These are phyloP conservation scores for Pythium brassicae DNA, from an alignment of 352 stramenopile genomes.

Conservation along the genomic window DNA sequence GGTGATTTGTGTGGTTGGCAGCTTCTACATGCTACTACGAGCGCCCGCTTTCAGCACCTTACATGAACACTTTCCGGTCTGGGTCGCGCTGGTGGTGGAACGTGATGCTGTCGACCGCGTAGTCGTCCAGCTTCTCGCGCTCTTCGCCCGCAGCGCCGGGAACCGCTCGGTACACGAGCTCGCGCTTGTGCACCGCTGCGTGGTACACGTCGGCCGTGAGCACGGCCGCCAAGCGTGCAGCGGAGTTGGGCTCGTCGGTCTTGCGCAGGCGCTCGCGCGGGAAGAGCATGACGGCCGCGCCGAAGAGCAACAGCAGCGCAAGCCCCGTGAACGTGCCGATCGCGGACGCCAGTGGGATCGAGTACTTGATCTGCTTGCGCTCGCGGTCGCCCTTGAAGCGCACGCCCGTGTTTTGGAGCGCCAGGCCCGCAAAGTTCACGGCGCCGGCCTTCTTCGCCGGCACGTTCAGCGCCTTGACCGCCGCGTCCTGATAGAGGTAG, in stretches of 20 bases:
- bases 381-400: slow-evolving; percentile 33
- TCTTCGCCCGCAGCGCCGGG: slow-evolving; percentile 4
- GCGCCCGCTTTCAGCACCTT: no score
- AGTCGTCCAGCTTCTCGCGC: slow-evolving; percentile 29
- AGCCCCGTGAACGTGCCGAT: slow-evolving; percentile 41
- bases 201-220: slow-evolving; percentile 34
- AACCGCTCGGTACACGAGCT: slow-evolving; percentile 15
- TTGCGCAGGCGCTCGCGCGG: slow-evolving; percentile 30
- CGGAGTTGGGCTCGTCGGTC: slow-evolving; percentile 23
- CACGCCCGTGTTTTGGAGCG: slow-evolving; percentile 3
- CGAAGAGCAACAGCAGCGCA: slow-evolving; percentile 23
- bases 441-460: background rate
- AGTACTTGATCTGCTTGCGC: slow-evolving; percentile 44
- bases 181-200: slow-evolving; percentile 25
- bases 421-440: background rate
- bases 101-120: slow-evolving; percentile 36
- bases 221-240: slow-evolving; percentile 24
- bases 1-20: background rate
- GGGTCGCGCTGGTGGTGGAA: slow-evolving; percentile 15
- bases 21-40: background rate
- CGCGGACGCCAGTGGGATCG: slow-evolving; percentile 28
- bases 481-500: slow-evolving; percentile 45
- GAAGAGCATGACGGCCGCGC: slow-evolving; percentile 20
- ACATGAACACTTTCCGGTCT: slow-evolving; percentile 6
- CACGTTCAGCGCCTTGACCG: slow-evolving; percentile 22